Percentiles rank a stretch among this genome's conserved stretches.
Conservation (phyloP, 331 rosid genomes). For the Telfairia occidentalis region DNA sequence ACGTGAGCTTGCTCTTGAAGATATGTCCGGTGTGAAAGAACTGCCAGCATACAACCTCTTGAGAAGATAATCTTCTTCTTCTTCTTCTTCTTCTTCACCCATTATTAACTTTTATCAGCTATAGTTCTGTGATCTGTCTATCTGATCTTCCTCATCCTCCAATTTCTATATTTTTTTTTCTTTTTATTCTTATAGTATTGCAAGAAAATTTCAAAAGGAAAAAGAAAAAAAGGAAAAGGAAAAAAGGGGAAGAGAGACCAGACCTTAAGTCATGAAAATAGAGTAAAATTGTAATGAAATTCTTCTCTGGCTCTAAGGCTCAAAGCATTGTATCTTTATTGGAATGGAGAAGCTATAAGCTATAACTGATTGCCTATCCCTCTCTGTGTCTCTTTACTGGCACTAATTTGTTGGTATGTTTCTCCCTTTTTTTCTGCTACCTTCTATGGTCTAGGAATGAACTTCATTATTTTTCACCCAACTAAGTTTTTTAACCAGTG, state of each 20-base stretch:
- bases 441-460: no score
- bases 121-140: not conserved
- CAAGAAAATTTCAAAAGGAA: not conserved
- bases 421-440: no score
- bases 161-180: not conserved
- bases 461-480: no score
- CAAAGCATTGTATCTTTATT: not conserved
- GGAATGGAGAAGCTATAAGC: not conserved
- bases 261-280: not conserved
- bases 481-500: no score
- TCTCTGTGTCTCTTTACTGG: no score
- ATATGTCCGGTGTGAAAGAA: conserved; percentile 53
- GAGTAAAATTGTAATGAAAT: not conserved
- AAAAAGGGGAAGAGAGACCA: not conserved
- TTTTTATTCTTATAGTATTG: not conserved
- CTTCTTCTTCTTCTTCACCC: not conserved
- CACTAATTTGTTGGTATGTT: no score
- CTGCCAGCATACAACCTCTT: conserved; percentile 79
- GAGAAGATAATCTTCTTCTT: conserved; percentile 29
- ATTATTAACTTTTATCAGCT: not conserved
- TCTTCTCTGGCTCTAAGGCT: not conserved
- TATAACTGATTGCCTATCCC: not conserved
- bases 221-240: not conserved
- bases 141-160: not conserved
- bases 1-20: conserved; percentile 92